Evolutionary conservation across 306 rosid genomes (phyloP).

Genomic region (Dalbergia oliveri): DNA sequence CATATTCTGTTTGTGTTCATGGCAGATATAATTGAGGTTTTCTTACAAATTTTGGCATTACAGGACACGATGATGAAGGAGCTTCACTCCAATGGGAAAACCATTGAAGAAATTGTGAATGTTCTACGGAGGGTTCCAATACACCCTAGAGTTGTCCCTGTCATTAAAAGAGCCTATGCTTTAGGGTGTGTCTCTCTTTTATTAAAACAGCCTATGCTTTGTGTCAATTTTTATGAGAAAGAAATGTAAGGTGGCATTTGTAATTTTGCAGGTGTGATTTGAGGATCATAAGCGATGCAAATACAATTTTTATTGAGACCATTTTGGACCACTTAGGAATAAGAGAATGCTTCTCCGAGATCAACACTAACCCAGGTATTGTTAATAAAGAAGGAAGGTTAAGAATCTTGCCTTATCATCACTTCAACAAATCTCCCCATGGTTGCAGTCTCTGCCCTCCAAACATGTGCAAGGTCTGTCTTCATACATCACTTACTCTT

Average conservation of each 20-base stretch:
- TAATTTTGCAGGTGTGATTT: slow-evolving; percentile 68
- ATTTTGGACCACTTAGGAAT: slow-evolving; percentile 69
- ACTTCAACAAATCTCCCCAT: slow-evolving; percentile 58
- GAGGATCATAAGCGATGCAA: slow-evolving; percentile 90
- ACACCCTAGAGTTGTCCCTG: slow-evolving; percentile 61
- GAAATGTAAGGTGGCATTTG: background rate
- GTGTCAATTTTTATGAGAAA: background rate
- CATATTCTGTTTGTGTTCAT: background rate
- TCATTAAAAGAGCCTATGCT: slow-evolving; percentile 66
- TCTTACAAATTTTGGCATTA: slow-evolving; percentile 6
- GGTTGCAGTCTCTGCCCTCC: slow-evolving; percentile 70
- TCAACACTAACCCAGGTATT: slow-evolving; percentile 70
- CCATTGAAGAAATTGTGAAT: slow-evolving; percentile 56
- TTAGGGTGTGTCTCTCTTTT: slow-evolving; percentile 50
- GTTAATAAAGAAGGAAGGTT: slow-evolving; percentile 66
- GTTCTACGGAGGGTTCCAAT: slow-evolving; percentile 61
- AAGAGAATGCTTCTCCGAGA: slow-evolving; percentile 71
- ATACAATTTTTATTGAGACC: slow-evolving; percentile 73
- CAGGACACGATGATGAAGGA: slow-evolving; percentile 84
- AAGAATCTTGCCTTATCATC: slow-evolving; percentile 58
- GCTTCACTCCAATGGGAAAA: slow-evolving; percentile 63
- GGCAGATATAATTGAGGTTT: background rate
- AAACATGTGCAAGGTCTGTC: slow-evolving; percentile 82
- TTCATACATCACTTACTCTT: background rate
- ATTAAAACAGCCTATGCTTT: too few relatives aligned